Evolutionary conservation across 2,329 filamentous ascomycete species (phyloP).

Genomic region (Curvularia sp.): DNA sequence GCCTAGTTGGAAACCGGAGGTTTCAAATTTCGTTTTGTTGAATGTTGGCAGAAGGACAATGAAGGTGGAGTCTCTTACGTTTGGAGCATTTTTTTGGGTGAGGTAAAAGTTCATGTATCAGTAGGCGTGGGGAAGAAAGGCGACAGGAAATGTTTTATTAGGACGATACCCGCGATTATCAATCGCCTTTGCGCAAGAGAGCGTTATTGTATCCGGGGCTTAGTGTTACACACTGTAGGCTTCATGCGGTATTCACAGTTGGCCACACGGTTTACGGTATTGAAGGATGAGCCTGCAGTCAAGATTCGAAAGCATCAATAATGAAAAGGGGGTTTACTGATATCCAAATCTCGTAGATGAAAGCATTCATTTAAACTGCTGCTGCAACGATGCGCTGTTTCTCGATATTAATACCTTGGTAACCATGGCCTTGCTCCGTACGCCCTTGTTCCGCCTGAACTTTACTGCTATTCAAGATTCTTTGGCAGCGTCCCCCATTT

Average conservation of each 20-base stretch:
- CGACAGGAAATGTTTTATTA: background rate
- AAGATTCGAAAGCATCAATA: background rate
- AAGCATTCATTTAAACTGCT: background rate
- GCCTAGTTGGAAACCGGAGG: background rate
- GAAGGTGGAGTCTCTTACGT: background rate
- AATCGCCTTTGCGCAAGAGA: background rate
- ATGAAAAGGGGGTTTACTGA: background rate
- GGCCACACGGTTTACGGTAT: background rate
- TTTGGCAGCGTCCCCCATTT: slow-evolving; percentile 19
- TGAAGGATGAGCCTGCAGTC: background rate
- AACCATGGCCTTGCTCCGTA: background rate
- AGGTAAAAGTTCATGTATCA: background rate
- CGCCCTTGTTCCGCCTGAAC: background rate
- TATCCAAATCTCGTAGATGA: background rate
- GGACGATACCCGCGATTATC: background rate
- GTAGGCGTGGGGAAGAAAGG: background rate
- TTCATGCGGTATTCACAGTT: background rate
- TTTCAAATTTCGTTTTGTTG: background rate
- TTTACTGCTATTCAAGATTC: background rate
- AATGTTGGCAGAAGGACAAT: background rate
- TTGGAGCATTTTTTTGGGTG: background rate
- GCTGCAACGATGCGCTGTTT: background rate
- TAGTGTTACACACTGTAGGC: background rate
- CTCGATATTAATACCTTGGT: too few relatives aligned
- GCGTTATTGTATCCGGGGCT: background rate